Evolutionary conservation across 2,329 filamentous ascomycete species (phyloP), one percentile per base, ranked within the genome.

Genomic region (Decorospora gaudefroyi): DNA sequence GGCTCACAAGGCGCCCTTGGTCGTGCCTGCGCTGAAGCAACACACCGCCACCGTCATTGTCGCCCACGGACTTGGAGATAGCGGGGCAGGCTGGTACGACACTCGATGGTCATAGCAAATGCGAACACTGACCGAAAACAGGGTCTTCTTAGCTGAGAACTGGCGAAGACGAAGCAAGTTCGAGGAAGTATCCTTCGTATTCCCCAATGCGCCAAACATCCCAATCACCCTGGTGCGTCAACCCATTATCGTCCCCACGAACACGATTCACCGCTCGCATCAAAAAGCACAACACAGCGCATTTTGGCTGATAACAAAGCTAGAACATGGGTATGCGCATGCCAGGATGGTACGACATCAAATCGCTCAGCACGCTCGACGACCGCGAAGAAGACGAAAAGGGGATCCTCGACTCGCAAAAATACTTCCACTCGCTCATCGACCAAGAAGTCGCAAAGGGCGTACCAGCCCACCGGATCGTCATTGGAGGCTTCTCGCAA

Each of bases 31-130:
- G 27, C 75, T 88, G 22, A 87, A 82, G 67, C 83, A 83, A 66
- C 93, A 97, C 74, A 96, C 93, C 25, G 90, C 90, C 16, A 96
- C 92, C 3, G 87, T 97, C 62, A 97, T 99, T 63, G 90, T 96
- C 72, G 80, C 88, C 38, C 93, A 99, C 70, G 93, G 93, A 10
- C 78, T 99, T 26, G 93, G 93, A 52, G 93, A 97, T 68, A 76
- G 71, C 19, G 88, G 87, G 29, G 77, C 82, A 56, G 88, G 88
- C 57, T 92, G 88, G 91, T 84, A 72, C 61, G 68, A 57, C 30
- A 18, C n/a, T 23, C 27, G 15, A 16, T 10, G 22, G 17, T 15
- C 22, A 39, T 17, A 18, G 6, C 21, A 7, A 27, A 18, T 19
- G 7, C 26, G 19, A 22, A 43, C 36, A 16, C 58, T 67, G 33